Base-by-base conservation (phyloP, 1,284 basidiomycete species). In the Rugosomyces carneus region DNA sequence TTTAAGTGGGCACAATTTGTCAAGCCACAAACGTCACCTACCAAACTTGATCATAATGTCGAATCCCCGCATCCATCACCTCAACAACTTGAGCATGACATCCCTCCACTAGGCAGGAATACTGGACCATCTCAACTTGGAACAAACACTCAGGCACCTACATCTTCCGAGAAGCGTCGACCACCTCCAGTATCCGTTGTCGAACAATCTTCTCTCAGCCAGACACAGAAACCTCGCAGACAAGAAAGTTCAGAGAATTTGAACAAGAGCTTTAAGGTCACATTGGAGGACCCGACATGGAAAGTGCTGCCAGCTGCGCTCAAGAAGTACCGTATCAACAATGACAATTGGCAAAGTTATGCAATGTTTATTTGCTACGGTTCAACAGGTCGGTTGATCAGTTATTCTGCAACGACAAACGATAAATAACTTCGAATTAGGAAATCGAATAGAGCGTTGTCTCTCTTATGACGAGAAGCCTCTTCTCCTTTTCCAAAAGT, bases 351-450 rank as follows among this genome's bases (percentile, higher is more conserved):
- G 94, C 87, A 92, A 71, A 88, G 92, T 60, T 99, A 99, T 70
- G 96, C 95, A 19, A 87, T 99, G 80, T 99, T 99, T 68, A 98
- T 99, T 54, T 98, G 94, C 60, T 97, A 94, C 64, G 94, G 92
- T 11, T 84, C 87, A 50, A 78, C 91, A 41, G 89, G 92, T 91
- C 60, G 57, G 76, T 37, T 20, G 11, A 9, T 9, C 15, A 7
- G 3, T 3, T 23, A 37, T 13, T 37, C 15, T 21, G 13, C 15
- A 4, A 5, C 8, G 3, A 34, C 8, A 13, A 16, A 34, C 8
- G 31, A 15, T 8, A 6, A 36, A 16, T n/a, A 19, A 37, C 18
- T 10, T 16, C 5, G 6, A 15, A 16, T 51, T 53, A 86, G 84
- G 82, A 41, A 84, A 81, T 55, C 81, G 84, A 18, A 81, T 81